Evolutionary conservation across 2,329 filamentous ascomycete species (phyloP).

Genomic region (Xylariaceae sp.): DNA sequence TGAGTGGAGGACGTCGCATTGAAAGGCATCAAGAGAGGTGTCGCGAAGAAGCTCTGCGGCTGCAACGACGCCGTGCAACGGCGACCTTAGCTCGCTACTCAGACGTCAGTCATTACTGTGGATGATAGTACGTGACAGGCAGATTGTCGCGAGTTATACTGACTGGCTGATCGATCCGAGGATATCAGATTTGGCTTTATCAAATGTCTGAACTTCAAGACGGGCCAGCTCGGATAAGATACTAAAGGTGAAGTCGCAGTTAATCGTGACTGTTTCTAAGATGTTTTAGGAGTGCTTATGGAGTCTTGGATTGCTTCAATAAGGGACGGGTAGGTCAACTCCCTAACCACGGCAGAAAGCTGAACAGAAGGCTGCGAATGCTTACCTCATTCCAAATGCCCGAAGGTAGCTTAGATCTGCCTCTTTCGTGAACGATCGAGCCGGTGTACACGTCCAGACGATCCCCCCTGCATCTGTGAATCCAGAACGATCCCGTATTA

Average conservation of each 20-base stretch:
- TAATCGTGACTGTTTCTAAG: too few species aligned
- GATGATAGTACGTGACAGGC: too few species aligned
- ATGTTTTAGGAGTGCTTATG: too few species aligned
- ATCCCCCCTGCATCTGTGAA: slow-evolving; percentile 39
- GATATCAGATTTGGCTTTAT: slow-evolving; percentile 52
- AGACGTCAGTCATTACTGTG: slow-evolving; percentile 27
- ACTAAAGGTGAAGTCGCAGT: background rate
- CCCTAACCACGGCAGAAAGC: too few species aligned
- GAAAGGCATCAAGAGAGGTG: slow-evolving; percentile 42
- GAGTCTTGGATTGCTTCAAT: slow-evolving; percentile 25
- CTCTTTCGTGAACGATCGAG: slow-evolving; percentile 40
- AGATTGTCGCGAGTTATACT: too few species aligned
- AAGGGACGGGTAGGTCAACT: slow-evolving; percentile 11
- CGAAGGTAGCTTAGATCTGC: slow-evolving; percentile 49
- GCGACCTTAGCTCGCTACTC: slow-evolving; percentile 57
- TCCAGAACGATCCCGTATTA: too few species aligned
- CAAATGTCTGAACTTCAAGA: slow-evolving; percentile 33
- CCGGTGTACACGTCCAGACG: slow-evolving; percentile 41
- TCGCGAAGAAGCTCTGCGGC: slow-evolving; percentile 50
- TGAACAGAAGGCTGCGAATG: too few species aligned
- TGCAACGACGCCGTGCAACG: slow-evolving; percentile 56
- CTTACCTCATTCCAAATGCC: slow-evolving; percentile 43
- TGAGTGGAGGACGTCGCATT: slow-evolving; percentile 43
- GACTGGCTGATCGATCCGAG: slow-evolving; percentile 40
- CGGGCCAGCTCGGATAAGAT: slow-evolving; percentile 51